Percentiles rank a stretch among this genome's conserved stretches.
Conservation (phyloP, 2,329 filamentous ascomycete species). For the Scortechinia acanthostroma region DNA sequence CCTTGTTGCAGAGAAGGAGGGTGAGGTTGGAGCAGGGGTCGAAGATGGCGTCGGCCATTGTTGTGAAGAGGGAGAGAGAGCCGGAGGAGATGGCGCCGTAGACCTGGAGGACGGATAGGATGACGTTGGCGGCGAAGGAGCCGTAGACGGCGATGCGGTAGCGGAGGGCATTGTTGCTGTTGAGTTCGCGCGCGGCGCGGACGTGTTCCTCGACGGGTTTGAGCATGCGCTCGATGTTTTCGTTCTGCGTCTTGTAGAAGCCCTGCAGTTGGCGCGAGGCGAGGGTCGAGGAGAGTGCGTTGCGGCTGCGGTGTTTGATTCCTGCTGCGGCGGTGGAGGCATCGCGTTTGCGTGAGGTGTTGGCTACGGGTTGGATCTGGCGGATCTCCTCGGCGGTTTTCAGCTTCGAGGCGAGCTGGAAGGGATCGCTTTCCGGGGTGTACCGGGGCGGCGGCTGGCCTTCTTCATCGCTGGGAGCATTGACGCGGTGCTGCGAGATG, state of each 20-base stretch:
- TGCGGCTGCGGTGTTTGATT: not conserved
- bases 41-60: slow-evolving; percentile 92
- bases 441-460: not conserved
- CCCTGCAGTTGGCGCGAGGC: slow-evolving; percentile 44
- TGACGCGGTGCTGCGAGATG: not conserved
- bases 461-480: slow-evolving; percentile 8
- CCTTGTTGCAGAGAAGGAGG: slow-evolving; percentile 78
- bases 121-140: slow-evolving; percentile 72
- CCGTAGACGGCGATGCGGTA: slow-evolving; percentile 61
- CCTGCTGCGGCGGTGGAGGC: not conserved
- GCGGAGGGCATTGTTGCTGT: slow-evolving; percentile 73
- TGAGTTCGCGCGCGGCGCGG: slow-evolving; percentile 72
- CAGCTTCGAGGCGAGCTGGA: slow-evolving; percentile 68
- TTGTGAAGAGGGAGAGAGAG: slow-evolving; percentile 93
- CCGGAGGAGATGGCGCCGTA: slow-evolving; percentile 82
- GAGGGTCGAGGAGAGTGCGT: slow-evolving; percentile 13
- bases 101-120: slow-evolving; percentile 74
- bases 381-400: slow-evolving; percentile 74
- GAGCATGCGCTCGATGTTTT: slow-evolving; percentile 82
- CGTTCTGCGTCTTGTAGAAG: slow-evolving; percentile 88
- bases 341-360: slow-evolving; percentile 69
- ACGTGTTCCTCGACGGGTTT: slow-evolving; percentile 90
- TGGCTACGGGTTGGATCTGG: slow-evolving; percentile 73
- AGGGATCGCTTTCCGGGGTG: slow-evolving; percentile 51
- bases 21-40: slow-evolving; percentile 85